phyloP scores from a whole-genome alignment of 2,329 filamentous ascomycete species.

The Ilyonectria robusta region DNA sequence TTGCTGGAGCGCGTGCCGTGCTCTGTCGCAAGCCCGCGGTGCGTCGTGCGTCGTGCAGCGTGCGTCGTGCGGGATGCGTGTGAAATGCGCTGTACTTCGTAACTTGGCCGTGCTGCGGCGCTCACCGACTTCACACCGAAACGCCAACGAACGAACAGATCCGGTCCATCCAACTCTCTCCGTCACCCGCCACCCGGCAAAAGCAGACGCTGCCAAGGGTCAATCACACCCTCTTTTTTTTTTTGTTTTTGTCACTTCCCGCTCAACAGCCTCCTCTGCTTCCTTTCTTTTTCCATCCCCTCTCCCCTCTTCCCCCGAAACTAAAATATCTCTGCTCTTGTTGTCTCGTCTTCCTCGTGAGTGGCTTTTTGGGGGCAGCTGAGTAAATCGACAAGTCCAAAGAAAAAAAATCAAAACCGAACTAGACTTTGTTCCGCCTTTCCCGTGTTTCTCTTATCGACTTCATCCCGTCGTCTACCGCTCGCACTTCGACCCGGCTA shows the following conservation, averaged over 20 bases:
- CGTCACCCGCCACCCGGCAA: conserved; percentile 22
- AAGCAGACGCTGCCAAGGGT: conserved; percentile 5
- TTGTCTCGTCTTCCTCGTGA: conserved; percentile 21
- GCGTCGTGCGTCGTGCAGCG: conserved; percentile 21
- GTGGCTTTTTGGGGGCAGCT: conserved; percentile 23
- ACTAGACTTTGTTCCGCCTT: conserved; percentile 24
- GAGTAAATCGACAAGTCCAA: conserved; percentile 23
- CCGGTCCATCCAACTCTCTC: conserved; percentile 3
- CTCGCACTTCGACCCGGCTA: background rate
- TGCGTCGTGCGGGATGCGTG: conserved; percentile 34
- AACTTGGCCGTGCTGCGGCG: conserved; percentile 17
- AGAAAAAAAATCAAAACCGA: conserved; percentile 20
- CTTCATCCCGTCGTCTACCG: conserved; percentile 15
- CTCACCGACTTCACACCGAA: conserved; percentile 54
- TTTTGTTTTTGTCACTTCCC: background rate
- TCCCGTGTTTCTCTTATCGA: conserved; percentile 21
- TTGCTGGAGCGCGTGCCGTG: background rate
- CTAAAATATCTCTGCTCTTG: conserved; percentile 2
- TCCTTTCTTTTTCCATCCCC: conserved; percentile 13
- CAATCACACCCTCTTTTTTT: background rate
- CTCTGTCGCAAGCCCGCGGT: background rate
- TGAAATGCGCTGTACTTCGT: conserved; percentile 25
- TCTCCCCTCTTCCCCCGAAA: conserved; percentile 6
- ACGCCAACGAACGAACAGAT: conserved; percentile 30
- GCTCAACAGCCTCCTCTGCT: conserved; percentile 4